Conservation (phyloP, 2,329 filamentous ascomycete genomes). For the Diaporthe sp. region DNA sequence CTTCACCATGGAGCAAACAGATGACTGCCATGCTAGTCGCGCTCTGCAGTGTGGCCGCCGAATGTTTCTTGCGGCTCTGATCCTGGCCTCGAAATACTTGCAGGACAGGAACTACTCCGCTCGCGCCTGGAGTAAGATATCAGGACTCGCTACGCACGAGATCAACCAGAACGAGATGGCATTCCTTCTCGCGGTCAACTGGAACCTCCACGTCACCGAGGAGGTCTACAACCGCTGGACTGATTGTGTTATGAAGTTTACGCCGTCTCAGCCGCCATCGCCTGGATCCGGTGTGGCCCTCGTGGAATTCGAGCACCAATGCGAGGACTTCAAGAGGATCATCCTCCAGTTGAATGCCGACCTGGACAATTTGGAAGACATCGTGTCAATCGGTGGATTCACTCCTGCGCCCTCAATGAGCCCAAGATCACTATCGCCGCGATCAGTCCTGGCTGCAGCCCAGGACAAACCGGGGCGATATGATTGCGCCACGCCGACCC, state of each 20-base stretch:
- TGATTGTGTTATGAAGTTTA: conserved; percentile 88
- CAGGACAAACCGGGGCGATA: conserved; percentile 40
- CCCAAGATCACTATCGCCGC: conserved; percentile 45
- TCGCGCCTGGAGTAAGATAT: conserved; percentile 98
- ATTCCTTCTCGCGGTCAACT: conserved; percentile 89
- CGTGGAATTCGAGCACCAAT: conserved; percentile 55
- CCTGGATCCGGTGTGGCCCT: conserved; percentile 56
- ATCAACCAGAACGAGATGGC: conserved; percentile 98
- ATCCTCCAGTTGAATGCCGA: conserved; percentile 67
- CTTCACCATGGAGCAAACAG: conserved; percentile 86
- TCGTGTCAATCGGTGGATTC: conserved; percentile 45
- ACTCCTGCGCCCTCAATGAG: conserved; percentile 33
- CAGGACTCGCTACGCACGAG: conserved; percentile 89
- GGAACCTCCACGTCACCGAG: conserved; percentile 94
- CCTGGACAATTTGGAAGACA: conserved; percentile 66
- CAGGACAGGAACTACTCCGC: conserved; percentile 99
- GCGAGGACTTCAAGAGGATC: conserved; percentile 67
- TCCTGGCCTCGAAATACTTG: conserved; percentile 96
- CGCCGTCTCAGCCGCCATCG: conserved; percentile 70
- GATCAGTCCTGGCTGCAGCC: conserved; percentile 56
- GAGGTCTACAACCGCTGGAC: conserved; percentile 92
- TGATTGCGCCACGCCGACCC: conserved; percentile 48
- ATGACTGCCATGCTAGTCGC: conserved; percentile 77
- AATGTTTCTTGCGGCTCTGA: conserved; percentile 96
- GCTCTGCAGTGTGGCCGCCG: conserved; percentile 94